phyloP scores from a whole-genome alignment of 352 stramenopile species.

The Elongisporangium undulatum region DNA sequence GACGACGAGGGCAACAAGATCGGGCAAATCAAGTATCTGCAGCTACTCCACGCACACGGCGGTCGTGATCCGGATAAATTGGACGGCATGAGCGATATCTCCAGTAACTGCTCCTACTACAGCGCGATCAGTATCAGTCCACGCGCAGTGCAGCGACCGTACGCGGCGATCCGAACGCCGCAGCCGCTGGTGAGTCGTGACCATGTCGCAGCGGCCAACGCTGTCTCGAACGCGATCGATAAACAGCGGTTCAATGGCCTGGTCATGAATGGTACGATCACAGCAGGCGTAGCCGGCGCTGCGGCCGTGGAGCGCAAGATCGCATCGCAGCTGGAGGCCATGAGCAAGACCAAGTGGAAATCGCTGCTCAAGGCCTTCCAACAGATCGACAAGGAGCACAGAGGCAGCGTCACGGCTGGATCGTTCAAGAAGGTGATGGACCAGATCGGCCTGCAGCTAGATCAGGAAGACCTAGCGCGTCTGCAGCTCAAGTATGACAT shows the following conservation, averaged over 20 bases:
- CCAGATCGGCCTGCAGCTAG: conserved; percentile 43
- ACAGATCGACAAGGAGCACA: conserved; percentile 50
- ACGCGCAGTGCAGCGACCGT: conserved; percentile 25
- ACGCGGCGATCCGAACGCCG: conserved; percentile 10
- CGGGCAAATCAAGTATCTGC: conserved; percentile 53
- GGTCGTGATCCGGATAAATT: conserved; percentile 62
- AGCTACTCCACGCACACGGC: conserved; percentile 55
- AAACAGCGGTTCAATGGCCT: conserved; percentile 13
- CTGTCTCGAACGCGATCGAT: conserved; percentile 45
- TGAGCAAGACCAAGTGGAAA: conserved; percentile 56
- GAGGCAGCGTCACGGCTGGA: conserved; percentile 33
- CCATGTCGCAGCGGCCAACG: conserved; percentile 33
- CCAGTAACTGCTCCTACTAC: conserved; percentile 80
- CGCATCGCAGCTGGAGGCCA: conserved; percentile 39
- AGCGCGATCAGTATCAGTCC: conserved; percentile 63
- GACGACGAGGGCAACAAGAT: conserved; percentile 34
- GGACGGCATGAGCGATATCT: conserved; percentile 60
- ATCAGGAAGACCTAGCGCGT: conserved; percentile 54
- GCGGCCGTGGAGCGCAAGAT: conserved; percentile 59
- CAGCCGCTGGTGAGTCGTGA: conserved; percentile 23
- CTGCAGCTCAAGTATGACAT: conserved; percentile 79
- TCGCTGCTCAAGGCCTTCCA: conserved; percentile 51
- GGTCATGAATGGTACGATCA: not conserved
- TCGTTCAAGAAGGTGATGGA: conserved; percentile 65
- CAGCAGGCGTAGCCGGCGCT: conserved; percentile 25